Base-by-base conservation (phyloP, 78 protist species). In the Dictyostelium firmibasis region DNA sequence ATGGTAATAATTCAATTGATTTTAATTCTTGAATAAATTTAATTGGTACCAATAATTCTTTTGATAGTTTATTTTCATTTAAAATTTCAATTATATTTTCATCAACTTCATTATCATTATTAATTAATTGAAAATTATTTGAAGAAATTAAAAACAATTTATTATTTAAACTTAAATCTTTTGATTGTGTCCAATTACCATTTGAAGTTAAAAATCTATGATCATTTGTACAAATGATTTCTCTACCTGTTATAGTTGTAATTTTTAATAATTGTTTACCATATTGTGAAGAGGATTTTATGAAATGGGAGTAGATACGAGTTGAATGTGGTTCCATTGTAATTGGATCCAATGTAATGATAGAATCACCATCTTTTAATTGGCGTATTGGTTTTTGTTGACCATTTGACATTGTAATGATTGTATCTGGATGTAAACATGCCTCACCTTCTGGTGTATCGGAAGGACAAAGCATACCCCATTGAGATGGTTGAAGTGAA, bases 401-500 rank as follows among this genome's bases (percentile, higher is more conserved):
- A 33, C 86, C 86, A 35, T 82, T 57, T 8, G 44, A 27, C 25
- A 82, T 16, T 14, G 33, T 62, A 36, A 82, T 57, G 1, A 35
- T 10, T 0, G 86, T 82, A 10, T 82, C 31, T 7, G 86, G 86
- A 23, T 82, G 41, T 33, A 82, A 35, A 50, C 93, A 86, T 31
- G 97, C 97, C 60, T 98, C 99, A 29, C 99, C 99, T 82, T 98
- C 99, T 20, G 99, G 99, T 10, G 99, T 98, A 96, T 99, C 99
- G 5, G 99, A 99, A 13, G 99, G 99, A 97, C 99, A 99, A 14
- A 99, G 85, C 88, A 98, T 96, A 85, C 99, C 99, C 99, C 99
- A 99, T 79, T 99, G 99, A 23, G 99, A 98, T 96, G 98, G 98
- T 97, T 99, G 99, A 74, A 99, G 99, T 91, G 96, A 97, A 33